Conservation (phyloP, 1,284 basidiomycete species). For the Ustilago xerochloae region DNA sequence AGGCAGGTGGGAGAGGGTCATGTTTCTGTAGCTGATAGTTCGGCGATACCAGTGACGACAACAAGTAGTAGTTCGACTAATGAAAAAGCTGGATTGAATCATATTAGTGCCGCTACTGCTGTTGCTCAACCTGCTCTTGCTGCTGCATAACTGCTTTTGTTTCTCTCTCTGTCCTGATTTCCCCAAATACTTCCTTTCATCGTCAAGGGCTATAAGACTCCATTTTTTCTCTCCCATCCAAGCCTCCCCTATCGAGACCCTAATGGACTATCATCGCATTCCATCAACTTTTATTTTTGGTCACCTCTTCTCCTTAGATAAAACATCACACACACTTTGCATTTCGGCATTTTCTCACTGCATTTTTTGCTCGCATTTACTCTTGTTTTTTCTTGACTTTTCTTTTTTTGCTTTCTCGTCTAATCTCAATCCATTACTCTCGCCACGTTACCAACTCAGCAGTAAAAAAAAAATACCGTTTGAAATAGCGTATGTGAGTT, state of each 20-base stretch:
- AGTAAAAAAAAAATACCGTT: too few relatives aligned
- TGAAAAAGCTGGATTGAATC: slow-evolving; percentile 26
- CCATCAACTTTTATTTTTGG: not conserved
- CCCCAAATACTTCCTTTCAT: not conserved
- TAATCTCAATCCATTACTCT: not conserved
- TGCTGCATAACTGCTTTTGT: slow-evolving; percentile 12
- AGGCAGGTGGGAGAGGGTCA: slow-evolving; percentile 10
- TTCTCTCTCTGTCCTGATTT: not conserved
- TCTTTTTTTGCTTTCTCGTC: not conserved
- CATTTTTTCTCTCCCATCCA: not conserved
- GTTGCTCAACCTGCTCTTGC: slow-evolving; percentile 13
- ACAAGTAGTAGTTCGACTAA: too few relatives aligned
- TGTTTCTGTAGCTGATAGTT: not conserved
- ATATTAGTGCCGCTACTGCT: too few relatives aligned
- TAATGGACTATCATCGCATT: slow-evolving; percentile 8
- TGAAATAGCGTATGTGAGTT: too few relatives aligned
- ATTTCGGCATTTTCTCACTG: not conserved
- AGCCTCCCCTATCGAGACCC: not conserved
- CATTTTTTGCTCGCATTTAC: not conserved
- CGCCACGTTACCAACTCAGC: too few relatives aligned
- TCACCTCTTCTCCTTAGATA: slow-evolving; percentile 7
- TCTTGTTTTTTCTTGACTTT: not conserved
- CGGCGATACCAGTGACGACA: not conserved
- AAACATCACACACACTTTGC: not conserved
- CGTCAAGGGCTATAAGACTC: not conserved